Conservation (phyloP, 495 filamentous ascomycete genomes). For the Hypoxylon trugodes region DNA sequence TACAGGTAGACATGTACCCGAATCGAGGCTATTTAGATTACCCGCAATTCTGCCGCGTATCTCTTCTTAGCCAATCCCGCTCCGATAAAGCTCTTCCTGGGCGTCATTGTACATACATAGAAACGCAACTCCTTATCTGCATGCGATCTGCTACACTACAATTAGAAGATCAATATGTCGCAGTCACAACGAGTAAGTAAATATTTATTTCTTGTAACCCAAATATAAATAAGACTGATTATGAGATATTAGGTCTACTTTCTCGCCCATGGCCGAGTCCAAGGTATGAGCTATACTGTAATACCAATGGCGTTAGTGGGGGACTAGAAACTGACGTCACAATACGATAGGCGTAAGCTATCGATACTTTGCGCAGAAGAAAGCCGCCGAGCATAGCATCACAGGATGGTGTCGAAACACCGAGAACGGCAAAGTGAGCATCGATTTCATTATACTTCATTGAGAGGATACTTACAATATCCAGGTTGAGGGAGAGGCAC, state of each 20-base stretch:
- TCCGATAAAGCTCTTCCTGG: slow-evolving; percentile 14
- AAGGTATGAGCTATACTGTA: slow-evolving; percentile 49
- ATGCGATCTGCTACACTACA: slow-evolving; percentile 19
- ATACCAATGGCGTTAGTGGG: not conserved
- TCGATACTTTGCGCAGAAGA: slow-evolving; percentile 77
- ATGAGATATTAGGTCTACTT: slow-evolving; percentile 56
- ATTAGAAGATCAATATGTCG: slow-evolving; percentile 37
- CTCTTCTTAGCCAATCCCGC: not conserved
- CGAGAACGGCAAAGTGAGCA: slow-evolving; percentile 69
- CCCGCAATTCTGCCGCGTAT: slow-evolving; percentile 32
- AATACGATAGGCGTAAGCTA: slow-evolving; percentile 70
- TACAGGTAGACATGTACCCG: too few species aligned
- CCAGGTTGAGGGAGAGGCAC: slow-evolving; percentile 90
- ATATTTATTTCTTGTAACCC: not conserved
- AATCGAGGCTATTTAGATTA: slow-evolving; percentile 7
- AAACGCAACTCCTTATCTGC: slow-evolving; percentile 2
- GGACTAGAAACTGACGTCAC: slow-evolving; percentile 34
- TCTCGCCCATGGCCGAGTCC: slow-evolving; percentile 63
- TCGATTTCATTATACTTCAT: not conserved
- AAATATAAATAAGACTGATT: not conserved
- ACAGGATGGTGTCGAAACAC: slow-evolving; percentile 86
- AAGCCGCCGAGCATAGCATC: slow-evolving; percentile 68
- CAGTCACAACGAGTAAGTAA: slow-evolving; percentile 44
- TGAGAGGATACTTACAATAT: slow-evolving; percentile 2
- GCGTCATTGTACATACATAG: slow-evolving; percentile 16